Evolutionary conservation across 345 rosid genomes (phyloP), one percentile per base, ranked within the genome.

Genomic region (Acer saccharum): DNA sequence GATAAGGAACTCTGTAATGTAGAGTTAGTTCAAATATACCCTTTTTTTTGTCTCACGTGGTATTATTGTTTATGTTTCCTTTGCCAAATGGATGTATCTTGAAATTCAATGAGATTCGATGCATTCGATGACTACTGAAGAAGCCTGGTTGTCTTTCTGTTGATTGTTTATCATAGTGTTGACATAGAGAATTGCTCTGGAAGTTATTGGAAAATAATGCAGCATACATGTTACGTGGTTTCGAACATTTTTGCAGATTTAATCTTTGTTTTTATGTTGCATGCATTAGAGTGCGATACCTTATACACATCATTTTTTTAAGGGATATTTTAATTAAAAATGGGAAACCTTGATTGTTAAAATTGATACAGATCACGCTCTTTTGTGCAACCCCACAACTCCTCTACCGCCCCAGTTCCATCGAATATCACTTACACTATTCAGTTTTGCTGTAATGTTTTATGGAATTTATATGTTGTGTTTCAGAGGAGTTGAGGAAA

Each of bases 1-100:
- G 78, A 48, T 43, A 44, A 66, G 7, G 55, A 63, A 27, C 61
- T 77, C 5, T 43, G 68, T 58, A 71, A 74, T 14, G 50, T 21
- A 54, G 48, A 54, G 46, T 55, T 73, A 65, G 69, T 43, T 39
- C 25, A 66, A 65, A 64, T 62, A 21, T 74, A 25, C 68, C 13
- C 39, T 12, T 43, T 61, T 61, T 14, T n/a, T 61, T 73, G 20
- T 21, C 39, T 50, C 39, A 20, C 18, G 44, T 46, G 23, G 18
- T 43, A 35, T 27, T 63, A 7, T 27, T 46, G 50, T 46, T 46
- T 46, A 46, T 64, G 1, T 18, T 74, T 46, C 61, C 5, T 41
- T 68, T 23, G 16, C 52, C 13, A 44, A 27, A 25, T 25, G 39
- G 32, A 10, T 62, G 29, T 65, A 65, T 29, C 20, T 52, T 66